phyloP scores from a whole-genome alignment of 495 filamentous ascomycete species.

The Hypoxylon crocopeplum region DNA sequence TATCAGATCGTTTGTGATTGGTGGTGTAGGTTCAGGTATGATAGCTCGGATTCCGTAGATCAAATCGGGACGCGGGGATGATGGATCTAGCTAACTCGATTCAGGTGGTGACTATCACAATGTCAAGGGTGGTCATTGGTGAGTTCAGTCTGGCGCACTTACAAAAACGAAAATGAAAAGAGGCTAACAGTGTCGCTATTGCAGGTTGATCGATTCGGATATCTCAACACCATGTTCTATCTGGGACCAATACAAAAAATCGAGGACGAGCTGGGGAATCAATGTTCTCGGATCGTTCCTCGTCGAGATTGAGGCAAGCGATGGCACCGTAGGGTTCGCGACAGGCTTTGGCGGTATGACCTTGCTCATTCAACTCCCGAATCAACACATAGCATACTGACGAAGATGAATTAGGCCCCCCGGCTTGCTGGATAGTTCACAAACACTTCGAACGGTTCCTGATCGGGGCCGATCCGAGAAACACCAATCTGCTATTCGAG shows the following conservation, averaged over 20 bases:
- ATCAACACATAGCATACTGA: background rate
- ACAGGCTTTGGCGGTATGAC: constrained; percentile 83
- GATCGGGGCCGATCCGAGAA: constrained; percentile 84
- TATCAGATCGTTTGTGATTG: constrained; percentile 80
- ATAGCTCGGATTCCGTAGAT: background rate
- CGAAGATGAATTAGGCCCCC: constrained; percentile 60
- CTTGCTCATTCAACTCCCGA: background rate
- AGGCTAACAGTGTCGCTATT: constrained; percentile 3
- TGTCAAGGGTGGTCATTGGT: constrained; percentile 90
- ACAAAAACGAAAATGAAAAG: too few species aligned
- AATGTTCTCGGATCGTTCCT: constrained; percentile 94
- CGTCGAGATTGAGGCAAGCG: constrained; percentile 85
- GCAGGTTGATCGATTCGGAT: constrained; percentile 81
- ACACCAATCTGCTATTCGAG: constrained; percentile 88
- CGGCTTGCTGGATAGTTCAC: constrained; percentile 89
- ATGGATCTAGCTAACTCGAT: constrained; percentile 10
- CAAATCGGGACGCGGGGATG: background rate
- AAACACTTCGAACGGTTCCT: constrained; percentile 92
- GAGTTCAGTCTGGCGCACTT: too few species aligned
- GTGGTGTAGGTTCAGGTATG: constrained; percentile 80
- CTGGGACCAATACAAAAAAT: constrained; percentile 86
- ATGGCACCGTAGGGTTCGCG: constrained; percentile 90
- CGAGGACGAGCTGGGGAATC: constrained; percentile 92
- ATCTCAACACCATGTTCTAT: constrained; percentile 91
- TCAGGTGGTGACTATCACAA: constrained; percentile 89